Conservation (phyloP, 2,329 filamentous ascomycete species). For the Alternaria burnsii region DNA sequence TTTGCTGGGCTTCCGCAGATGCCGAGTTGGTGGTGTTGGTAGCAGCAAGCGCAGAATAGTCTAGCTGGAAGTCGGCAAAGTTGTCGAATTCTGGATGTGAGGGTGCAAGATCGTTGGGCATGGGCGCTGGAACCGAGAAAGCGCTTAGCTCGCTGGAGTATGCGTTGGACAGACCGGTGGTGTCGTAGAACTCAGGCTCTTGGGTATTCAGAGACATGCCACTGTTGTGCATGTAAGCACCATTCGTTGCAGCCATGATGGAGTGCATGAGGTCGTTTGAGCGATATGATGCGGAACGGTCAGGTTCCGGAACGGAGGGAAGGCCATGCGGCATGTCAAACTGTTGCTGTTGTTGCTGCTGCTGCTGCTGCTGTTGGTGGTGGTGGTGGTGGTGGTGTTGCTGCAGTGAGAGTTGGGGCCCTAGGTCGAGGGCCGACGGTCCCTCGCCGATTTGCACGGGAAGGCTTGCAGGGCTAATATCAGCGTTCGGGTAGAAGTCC, state of each 20-base stretch:
- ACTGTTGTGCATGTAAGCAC: slow-evolving; percentile 44
- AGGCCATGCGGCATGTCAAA: slow-evolving; percentile 48
- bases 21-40: slow-evolving; percentile 33
- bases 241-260: slow-evolving; percentile 47
- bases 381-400: slow-evolving; percentile 32
- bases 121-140: slow-evolving; percentile 36
- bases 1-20: slow-evolving; percentile 40
- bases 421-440: slow-evolving; percentile 43
- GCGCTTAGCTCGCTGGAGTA: slow-evolving; percentile 32
- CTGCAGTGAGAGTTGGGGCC: slow-evolving; percentile 42
- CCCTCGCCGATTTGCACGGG: slow-evolving; percentile 44
- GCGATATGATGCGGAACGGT: slow-evolving; percentile 37
- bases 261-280: slow-evolving; percentile 49
- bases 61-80: slow-evolving; percentile 38
- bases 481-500: slow-evolving; percentile 41
- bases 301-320: slow-evolving; percentile 45
- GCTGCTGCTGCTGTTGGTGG: slow-evolving; percentile 37
- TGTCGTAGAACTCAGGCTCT: slow-evolving; percentile 37
- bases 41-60: slow-evolving; percentile 37
- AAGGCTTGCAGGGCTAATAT: slow-evolving; percentile 48
- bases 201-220: slow-evolving; percentile 36
- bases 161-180: slow-evolving; percentile 26
- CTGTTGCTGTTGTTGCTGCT: slow-evolving; percentile 29
- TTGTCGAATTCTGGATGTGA: slow-evolving; percentile 34
- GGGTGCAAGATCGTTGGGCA: slow-evolving; percentile 32